Evolutionary conservation across 2,329 filamentous ascomycete species (phyloP).

Genomic region (Cadophora gregata): DNA sequence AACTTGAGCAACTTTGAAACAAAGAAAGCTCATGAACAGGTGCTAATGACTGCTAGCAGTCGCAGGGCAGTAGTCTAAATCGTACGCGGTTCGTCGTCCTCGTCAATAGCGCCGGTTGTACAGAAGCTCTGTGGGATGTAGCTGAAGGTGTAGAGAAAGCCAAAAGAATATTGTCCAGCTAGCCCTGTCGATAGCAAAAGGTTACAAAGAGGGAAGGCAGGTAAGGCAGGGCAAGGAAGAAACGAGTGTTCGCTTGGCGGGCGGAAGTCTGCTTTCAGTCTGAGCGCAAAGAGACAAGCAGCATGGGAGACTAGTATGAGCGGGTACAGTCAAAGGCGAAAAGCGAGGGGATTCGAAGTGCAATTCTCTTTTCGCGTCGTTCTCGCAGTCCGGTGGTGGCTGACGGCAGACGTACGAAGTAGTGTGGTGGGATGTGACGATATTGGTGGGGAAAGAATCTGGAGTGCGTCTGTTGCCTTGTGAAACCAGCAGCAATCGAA

Average conservation of each 20-base stretch:
- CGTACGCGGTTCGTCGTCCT: not conserved
- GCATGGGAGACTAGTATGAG: not conserved
- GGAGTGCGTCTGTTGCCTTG: slow-evolving; percentile 19
- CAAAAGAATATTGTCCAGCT: not conserved
- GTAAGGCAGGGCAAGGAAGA: not conserved
- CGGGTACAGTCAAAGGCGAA: not conserved
- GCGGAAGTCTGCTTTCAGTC: not conserved
- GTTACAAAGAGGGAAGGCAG: not conserved
- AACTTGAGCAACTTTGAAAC: not conserved
- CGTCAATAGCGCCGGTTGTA: slow-evolving; percentile 15
- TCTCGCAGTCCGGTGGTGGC: not conserved
- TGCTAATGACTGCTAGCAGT: not conserved
- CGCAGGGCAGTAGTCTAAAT: not conserved
- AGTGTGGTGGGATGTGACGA: slow-evolving; percentile 2
- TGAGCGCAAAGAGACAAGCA: slow-evolving; percentile 2
- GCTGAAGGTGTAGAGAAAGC: not conserved
- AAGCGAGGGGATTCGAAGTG: slow-evolving; percentile 11
- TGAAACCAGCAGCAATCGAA: not conserved
- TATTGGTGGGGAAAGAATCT: not conserved
- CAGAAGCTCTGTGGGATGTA: not conserved
- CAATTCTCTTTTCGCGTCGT: slow-evolving; percentile 7
- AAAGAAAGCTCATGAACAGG: slow-evolving; percentile 10
- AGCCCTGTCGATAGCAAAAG: slow-evolving; percentile 16
- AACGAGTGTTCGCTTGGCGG: slow-evolving; percentile 5
- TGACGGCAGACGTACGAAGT: not conserved